A percentile compares a stretch with the other conserved stretches of the same genome.
Evolutionary conservation across 805 yeast species (phyloP).

Genomic region (Saturnispora diversa): DNA sequence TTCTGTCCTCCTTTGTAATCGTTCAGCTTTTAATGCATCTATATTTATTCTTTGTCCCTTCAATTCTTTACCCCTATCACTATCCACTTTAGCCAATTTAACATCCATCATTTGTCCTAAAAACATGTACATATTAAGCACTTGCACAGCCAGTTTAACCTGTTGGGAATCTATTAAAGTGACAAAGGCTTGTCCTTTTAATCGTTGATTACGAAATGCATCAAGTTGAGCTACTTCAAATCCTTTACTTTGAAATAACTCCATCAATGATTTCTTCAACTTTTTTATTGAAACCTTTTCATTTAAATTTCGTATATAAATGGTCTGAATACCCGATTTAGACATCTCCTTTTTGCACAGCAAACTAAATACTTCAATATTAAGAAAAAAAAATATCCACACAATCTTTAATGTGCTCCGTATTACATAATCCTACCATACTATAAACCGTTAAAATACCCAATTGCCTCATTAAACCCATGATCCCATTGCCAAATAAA

Average conservation of each 20-base stretch:
- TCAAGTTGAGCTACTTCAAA: constrained; percentile 38
- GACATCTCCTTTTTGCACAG: not conserved
- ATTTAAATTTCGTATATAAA: constrained; percentile 61
- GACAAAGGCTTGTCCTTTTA: constrained; percentile 80
- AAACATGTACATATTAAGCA: constrained; percentile 34
- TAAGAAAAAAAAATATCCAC: too few relatives aligned
- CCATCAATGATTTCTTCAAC: constrained; percentile 37
- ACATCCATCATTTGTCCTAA: constrained; percentile 44
- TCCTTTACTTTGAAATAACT: constrained; percentile 41
- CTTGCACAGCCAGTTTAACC: constrained; percentile 41
- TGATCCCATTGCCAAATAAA: constrained; percentile 86
- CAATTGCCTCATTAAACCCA: constrained; percentile 62
- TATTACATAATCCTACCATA: too few relatives aligned
- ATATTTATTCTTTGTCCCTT: constrained; percentile 16
- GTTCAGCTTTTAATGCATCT: constrained; percentile 18
- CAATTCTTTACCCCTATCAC: constrained; percentile 31
- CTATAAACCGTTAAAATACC: constrained; percentile 28
- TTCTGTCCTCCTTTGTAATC: constrained; percentile 18
- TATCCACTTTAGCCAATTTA: constrained; percentile 34
- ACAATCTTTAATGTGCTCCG: too few relatives aligned
- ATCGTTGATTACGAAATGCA: constrained; percentile 51
- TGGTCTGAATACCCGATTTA: not conserved
- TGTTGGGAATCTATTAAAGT: constrained; percentile 38
- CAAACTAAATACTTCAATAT: not conserved
- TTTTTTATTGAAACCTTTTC: constrained; percentile 54